Conservation (phyloP, 495 filamentous ascomycete species). For the Penicillium atrosanguineum region DNA sequence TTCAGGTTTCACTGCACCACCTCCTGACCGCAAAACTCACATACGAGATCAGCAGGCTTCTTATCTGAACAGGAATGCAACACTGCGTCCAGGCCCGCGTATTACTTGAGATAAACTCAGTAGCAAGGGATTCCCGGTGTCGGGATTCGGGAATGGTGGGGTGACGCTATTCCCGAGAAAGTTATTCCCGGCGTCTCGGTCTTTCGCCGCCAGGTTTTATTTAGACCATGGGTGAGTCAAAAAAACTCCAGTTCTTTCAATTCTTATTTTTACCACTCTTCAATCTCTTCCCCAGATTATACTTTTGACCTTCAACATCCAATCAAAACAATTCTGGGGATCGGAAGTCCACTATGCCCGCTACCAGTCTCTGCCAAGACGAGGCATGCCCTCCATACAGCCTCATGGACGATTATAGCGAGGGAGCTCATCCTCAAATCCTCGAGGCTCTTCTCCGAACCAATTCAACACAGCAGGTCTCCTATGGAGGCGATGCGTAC, state of each 20-base stretch:
- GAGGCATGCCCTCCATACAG: constrained; percentile 35
- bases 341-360: constrained; percentile 17
- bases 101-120: constrained; percentile 19
- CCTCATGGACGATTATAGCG: constrained; percentile 47
- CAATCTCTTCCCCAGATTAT: constrained; percentile 3
- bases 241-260: constrained; percentile 3
- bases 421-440: constrained; percentile 44
- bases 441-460: constrained; percentile 39
- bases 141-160: constrained; percentile 25
- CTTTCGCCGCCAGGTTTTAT: constrained; percentile 17
- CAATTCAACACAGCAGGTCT: constrained; percentile 38
- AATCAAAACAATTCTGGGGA: neutral
- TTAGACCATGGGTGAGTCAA: constrained; percentile 17
- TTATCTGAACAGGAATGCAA: neutral
- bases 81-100: constrained; percentile 5
- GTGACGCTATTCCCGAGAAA: constrained; percentile 11
- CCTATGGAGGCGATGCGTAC: constrained; percentile 42
- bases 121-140: constrained; percentile 16
- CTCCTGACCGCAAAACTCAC: neutral
- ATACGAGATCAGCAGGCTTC: neutral
- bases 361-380: constrained; percentile 30
- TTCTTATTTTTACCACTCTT: neutral
- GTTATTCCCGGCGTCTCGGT: constrained; percentile 21
- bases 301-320: neutral
- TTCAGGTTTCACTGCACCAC: neutral